Base-by-base conservation (phyloP, 208 protist genomes). In the Leishmania martiniquensis region DNA sequence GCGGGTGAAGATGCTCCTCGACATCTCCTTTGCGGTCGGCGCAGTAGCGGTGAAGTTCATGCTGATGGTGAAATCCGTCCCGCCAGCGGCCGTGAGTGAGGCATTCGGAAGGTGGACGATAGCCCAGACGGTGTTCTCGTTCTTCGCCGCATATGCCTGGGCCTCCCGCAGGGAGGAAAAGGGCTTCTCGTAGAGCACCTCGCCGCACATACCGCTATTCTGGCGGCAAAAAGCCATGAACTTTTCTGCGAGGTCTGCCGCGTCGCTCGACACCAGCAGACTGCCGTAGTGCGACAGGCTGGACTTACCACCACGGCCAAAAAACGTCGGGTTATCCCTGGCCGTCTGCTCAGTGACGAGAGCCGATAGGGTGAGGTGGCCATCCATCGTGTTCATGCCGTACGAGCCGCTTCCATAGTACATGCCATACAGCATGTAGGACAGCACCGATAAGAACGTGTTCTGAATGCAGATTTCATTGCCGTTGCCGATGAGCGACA, bases 1-100 rank as follows among this genome's bases (percentile, higher is more conserved):
- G 70, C 80, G 84, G n/a, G 82, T 81, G 76, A 90, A 89, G 63
- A 88, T 69, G 65, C 72, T 84, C 55, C 72, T 86, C 65, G 70
- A 57, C 39, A 81, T 76, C 55, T 60, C 78, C 51, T 76, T 65
- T 77, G 80, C 89, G 4, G 93, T 97, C 71, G 68, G 83, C 37
- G 92, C 87, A 2, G 92, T 96, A 49, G 92, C 91, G 32, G 90
- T 93, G 81, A 91, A 96, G 81, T 97, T 97, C 92, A 97, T 96
- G 76, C 92, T 87, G 78, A 97, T 93, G 47, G 91, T 94, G 86
- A 93, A 95, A 34, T 87, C 79, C 37, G 63, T 66, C 57, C 73
- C 59, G 10, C 70, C 77, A 10, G 17, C 79, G 17, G 51, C 42
- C 9, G 47, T 37, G 51, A 89, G 54, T 51, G 63, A 80, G 59